These are phyloP conservation scores for Emmonsia crescens DNA, from an alignment of 2,329 filamentous ascomycete genomes.

Conservation along the genomic window DNA sequence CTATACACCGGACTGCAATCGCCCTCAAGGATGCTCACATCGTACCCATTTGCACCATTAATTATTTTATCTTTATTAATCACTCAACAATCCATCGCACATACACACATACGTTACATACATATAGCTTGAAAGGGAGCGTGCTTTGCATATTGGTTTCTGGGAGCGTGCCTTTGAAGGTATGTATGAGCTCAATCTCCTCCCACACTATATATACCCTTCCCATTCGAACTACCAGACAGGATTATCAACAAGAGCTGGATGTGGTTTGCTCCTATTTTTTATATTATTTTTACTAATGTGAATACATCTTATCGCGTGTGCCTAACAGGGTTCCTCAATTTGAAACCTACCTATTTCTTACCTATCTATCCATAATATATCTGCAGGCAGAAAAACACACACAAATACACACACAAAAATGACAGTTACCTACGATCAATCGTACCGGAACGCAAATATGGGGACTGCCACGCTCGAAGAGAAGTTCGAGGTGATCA, in stretches of 20 bases:
- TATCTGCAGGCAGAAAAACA: conserved; percentile 31
- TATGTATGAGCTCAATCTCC: no score
- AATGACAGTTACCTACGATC: conserved; percentile 73
- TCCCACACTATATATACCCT: no score
- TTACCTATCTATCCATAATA: conserved; percentile 6
- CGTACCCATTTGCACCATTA: background rate
- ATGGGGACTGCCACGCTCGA: conserved; percentile 51
- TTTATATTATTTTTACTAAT: background rate
- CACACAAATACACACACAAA: conserved; percentile 28
- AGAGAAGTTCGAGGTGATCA: conserved; percentile 91
- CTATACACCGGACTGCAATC: background rate
- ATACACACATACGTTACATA: background rate
- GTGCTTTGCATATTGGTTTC: background rate
- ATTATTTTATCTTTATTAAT: conserved; percentile 4
- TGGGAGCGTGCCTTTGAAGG: background rate
- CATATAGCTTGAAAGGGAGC: background rate
- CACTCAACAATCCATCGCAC: background rate
- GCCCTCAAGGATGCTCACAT: background rate
- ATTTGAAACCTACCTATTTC: background rate
- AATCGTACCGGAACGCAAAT: conserved; percentile 53
- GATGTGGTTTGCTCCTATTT: background rate
- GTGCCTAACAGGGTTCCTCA: background rate
- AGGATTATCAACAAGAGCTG: no score
- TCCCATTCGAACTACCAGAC: no score
- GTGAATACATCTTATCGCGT: background rate